phyloP scores from a whole-genome alignment of 345 rosid species.

The Ceriops tagal region DNA sequence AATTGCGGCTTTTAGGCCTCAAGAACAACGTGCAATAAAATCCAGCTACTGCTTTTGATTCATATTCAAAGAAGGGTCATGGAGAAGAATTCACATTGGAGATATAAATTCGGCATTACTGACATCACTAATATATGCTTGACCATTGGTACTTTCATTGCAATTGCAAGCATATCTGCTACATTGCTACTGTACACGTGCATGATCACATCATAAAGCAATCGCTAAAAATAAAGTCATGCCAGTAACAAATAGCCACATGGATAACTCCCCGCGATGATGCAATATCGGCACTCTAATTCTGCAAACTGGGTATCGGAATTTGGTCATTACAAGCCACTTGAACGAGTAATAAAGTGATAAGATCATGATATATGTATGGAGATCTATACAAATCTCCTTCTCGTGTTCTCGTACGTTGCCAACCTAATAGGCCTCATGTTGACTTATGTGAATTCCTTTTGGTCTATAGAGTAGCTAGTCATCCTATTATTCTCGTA shows the following conservation, averaged over 20 bases:
- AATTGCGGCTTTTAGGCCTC: slow-evolving; percentile 11
- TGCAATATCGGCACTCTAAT: background rate
- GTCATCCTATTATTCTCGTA: slow-evolving; percentile 12
- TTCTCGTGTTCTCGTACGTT: background rate
- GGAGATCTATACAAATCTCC: background rate
- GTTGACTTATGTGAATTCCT: slow-evolving; percentile 4
- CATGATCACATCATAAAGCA: background rate
- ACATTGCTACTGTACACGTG: background rate
- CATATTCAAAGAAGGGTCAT: background rate
- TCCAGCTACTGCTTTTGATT: background rate
- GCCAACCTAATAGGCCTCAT: background rate
- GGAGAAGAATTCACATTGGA: background rate
- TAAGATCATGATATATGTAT: background rate
- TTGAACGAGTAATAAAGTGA: too few relatives aligned
- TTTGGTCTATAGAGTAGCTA: background rate
- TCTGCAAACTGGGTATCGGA: background rate
- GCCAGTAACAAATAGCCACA: background rate
- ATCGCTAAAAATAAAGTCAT: background rate
- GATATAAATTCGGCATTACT: background rate
- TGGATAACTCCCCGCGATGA: background rate
- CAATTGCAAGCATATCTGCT: background rate
- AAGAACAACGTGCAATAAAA: slow-evolving; percentile 16
- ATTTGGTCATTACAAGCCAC: slow-evolving; percentile 7
- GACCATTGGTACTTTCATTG: background rate
- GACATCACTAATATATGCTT: background rate